Evolutionary conservation across 495 filamentous ascomycete genomes (phyloP), one percentile per base, ranked within the genome.

Genomic region (Hypoxylon fragiforme): DNA sequence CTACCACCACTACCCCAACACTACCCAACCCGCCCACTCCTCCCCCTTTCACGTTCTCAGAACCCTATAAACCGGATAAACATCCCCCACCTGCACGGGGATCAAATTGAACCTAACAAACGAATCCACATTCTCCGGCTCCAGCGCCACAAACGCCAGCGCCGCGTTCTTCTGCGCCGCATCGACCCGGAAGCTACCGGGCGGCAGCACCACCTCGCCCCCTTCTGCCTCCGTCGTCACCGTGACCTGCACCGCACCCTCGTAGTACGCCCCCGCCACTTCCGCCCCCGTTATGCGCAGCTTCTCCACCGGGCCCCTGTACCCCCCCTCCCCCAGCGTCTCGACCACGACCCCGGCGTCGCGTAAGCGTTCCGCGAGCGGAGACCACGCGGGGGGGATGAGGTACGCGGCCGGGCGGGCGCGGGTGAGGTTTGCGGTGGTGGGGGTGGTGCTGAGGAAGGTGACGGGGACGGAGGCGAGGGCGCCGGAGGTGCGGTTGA

Each of bases 101-200:
- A 70, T 15, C 21, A 70, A 39, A 34, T 64, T 64, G 14, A 70
- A 69, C 22, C 56, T 41, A 13, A 67, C 68, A 41, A 65, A 70
- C 13, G 66, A 69, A 39, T 70, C 66, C 8, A 67, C 57, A 54
- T 69, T 69, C 50, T 70, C 68, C 13, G 66, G 68, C 59, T 70
- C 66, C 31, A 67, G 62, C 9, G 62, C 56, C 1, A 62, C 62
- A 24, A 67, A 65, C 45, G 62, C 64, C 22, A 65, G 34, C 16
- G 62, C 64, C 2, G 62, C 62, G 15, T 67, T 67, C 54, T 65
- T 63, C 52, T 67, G 64, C 9, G 53, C 44, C 1, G 54, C 56
- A 36, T 54, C 43, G 0, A 67, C 35, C 6, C 52, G 19, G 31
- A 65, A 67, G 26, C 64, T 67, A 0, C 64, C 68, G 4, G 52